Percentiles rank a stretch among this genome's conserved stretches.
Evolutionary conservation across 331 rosid species (phyloP).

Genomic region (Rhamnella rubrinervis): DNA sequence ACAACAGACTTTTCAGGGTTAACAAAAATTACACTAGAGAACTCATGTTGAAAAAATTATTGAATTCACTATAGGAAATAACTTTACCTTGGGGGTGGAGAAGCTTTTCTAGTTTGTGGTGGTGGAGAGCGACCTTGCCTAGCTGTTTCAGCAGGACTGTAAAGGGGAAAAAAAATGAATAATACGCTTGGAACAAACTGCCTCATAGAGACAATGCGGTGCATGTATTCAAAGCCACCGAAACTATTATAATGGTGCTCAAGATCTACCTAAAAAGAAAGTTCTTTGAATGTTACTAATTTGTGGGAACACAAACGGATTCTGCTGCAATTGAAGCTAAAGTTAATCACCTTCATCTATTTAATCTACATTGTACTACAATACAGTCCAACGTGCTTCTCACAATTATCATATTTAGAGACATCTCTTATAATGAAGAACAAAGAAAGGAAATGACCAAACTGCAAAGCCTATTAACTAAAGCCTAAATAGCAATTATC

Average conservation of each 20-base stretch:
- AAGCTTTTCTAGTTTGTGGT: slow-evolving; percentile 55
- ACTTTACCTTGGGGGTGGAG: slow-evolving; percentile 89
- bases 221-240: not conserved
- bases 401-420: not conserved
- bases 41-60: not conserved
- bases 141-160: slow-evolving; percentile 64
- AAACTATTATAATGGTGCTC: too few species aligned
- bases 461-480: not conserved
- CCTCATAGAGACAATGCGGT: not conserved
- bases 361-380: too few species aligned
- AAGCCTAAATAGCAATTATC: too few species aligned
- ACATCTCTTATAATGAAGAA: not conserved
- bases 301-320: not conserved
- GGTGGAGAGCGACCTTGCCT: slow-evolving; percentile 82
- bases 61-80: not conserved
- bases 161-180: not conserved
- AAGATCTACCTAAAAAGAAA: too few species aligned
- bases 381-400: not conserved
- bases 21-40: not conserved
- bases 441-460: not conserved
- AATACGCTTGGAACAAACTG: not conserved
- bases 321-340: too few species aligned
- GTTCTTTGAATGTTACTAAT: not conserved
- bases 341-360: too few species aligned
- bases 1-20: not conserved